Conservation (phyloP, 2,329 filamentous ascomycete species). For the Fusarium graminum region DNA sequence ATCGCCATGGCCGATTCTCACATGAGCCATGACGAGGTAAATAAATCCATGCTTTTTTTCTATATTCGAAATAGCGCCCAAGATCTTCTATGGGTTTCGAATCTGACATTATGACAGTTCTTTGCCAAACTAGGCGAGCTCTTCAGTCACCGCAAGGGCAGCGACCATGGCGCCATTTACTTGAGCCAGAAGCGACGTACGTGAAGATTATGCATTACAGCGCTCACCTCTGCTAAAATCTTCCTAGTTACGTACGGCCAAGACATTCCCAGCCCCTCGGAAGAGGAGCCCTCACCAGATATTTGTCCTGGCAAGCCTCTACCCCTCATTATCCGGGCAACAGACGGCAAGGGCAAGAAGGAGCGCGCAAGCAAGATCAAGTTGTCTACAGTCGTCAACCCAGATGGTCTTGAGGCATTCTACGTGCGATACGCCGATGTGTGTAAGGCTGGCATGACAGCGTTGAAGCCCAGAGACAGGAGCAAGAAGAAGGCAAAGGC, state of each 20-base stretch:
- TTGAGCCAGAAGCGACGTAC: slow-evolving; percentile 82
- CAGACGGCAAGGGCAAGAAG: slow-evolving; percentile 78
- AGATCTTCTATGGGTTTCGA: slow-evolving; percentile 1
- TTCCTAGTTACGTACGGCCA: slow-evolving; percentile 59
- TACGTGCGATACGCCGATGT: slow-evolving; percentile 89
- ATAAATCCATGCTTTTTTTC: not conserved
- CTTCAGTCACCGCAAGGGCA: slow-evolving; percentile 74
- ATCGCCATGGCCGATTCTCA: slow-evolving; percentile 42
- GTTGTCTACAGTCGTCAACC: slow-evolving; percentile 84
- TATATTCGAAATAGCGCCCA: not conserved
- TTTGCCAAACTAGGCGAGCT: slow-evolving; percentile 76
- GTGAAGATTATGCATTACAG: slow-evolving; percentile 39
- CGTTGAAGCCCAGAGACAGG: slow-evolving; percentile 91
- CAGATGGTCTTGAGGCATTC: slow-evolving; percentile 81
- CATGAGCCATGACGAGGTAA: slow-evolving; percentile 49
- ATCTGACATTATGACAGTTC: slow-evolving; percentile 67
- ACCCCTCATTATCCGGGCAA: slow-evolving; percentile 84
- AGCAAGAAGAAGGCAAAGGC: slow-evolving; percentile 87
- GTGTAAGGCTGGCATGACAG: slow-evolving; percentile 89
- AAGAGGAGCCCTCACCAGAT: slow-evolving; percentile 70
- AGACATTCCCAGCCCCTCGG: slow-evolving; percentile 58
- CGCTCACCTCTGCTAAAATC: slow-evolving; percentile 14
- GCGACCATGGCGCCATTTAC: slow-evolving; percentile 79
- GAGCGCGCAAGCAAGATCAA: slow-evolving; percentile 74
- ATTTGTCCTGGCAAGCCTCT: slow-evolving; percentile 69